Evolutionary conservation across 805 yeast species (phyloP).

Genomic region (Millerozyma miso): DNA sequence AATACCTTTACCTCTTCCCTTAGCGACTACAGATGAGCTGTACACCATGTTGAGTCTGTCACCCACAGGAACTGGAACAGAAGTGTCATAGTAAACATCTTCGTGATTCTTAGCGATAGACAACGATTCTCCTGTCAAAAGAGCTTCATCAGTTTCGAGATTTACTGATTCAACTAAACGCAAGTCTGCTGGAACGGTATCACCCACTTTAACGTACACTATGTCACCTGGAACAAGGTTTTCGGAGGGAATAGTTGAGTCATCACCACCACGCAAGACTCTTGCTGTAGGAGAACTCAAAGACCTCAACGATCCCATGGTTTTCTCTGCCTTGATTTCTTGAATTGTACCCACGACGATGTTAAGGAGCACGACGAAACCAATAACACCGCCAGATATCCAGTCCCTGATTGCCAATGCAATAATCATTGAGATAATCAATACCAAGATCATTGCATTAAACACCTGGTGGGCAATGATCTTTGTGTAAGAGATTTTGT

Average conservation of each 20-base stretch:
- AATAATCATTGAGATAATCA: slow-evolving; percentile 33
- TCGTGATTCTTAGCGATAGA: slow-evolving; percentile 31
- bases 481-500: slow-evolving; percentile 21
- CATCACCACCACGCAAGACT: slow-evolving; percentile 40
- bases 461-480: slow-evolving; percentile 35
- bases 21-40: slow-evolving; percentile 36
- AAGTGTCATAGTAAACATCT: slow-evolving; percentile 34
- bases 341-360: slow-evolving; percentile 49
- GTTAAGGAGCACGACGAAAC: slow-evolving; percentile 41
- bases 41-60: slow-evolving; percentile 33
- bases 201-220: slow-evolving; percentile 38
- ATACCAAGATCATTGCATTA: slow-evolving; percentile 37
- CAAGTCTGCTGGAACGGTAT: slow-evolving; percentile 41
- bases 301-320: slow-evolving; percentile 46
- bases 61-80: slow-evolving; percentile 32
- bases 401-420: slow-evolving; percentile 37
- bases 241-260: slow-evolving; percentile 32
- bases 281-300: slow-evolving; percentile 45
- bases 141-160: slow-evolving; percentile 42
- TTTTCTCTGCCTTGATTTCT: slow-evolving; percentile 47
- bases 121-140: slow-evolving; percentile 38
- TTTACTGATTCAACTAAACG: slow-evolving; percentile 31
- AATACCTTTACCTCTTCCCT: slow-evolving; percentile 40
- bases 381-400: slow-evolving; percentile 44
- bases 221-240: slow-evolving; percentile 46